phyloP scores from a whole-genome alignment of 805 yeast species.

The Candida lessepsii region DNA sequence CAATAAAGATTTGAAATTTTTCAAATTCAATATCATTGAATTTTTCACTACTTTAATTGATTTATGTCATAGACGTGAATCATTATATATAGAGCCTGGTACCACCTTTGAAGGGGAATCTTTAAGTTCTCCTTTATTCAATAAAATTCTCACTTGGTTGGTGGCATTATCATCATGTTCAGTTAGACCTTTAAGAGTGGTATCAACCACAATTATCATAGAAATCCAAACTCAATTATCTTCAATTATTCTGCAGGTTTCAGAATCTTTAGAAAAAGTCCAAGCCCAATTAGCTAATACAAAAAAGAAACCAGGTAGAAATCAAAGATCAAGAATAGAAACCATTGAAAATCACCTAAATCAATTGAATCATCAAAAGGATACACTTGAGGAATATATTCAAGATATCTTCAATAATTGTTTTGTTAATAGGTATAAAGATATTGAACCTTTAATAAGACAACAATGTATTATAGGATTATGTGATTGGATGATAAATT shows the following conservation, averaged over 20 bases:
- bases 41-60: conserved; percentile 55
- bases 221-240: conserved; percentile 62
- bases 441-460: conserved; percentile 70
- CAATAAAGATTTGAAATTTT: conserved; percentile 44
- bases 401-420: conserved; percentile 65
- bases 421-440: conserved; percentile 77
- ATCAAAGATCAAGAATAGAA: conserved; percentile 45
- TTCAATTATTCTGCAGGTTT: conserved; percentile 39
- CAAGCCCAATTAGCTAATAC: conserved; percentile 42
- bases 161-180: conserved; percentile 67
- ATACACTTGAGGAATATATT: conserved; percentile 54
- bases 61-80: conserved; percentile 60
- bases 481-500: conserved; percentile 68
- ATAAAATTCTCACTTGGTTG: conserved; percentile 69
- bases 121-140: conserved; percentile 45
- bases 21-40: conserved; percentile 52
- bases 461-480: conserved; percentile 62
- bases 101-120: conserved; percentile 16
- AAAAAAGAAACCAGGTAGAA: conserved; percentile 29
- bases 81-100: conserved; percentile 41
- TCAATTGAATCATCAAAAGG: conserved; percentile 39
- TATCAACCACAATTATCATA: conserved; percentile 59
- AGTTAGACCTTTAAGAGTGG: conserved; percentile 67
- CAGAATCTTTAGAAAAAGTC: conserved; percentile 38
- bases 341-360: conserved; percentile 30